phyloP scores from a whole-genome alignment of 2,329 filamentous ascomycete genomes.

The Verticillium longisporum region DNA sequence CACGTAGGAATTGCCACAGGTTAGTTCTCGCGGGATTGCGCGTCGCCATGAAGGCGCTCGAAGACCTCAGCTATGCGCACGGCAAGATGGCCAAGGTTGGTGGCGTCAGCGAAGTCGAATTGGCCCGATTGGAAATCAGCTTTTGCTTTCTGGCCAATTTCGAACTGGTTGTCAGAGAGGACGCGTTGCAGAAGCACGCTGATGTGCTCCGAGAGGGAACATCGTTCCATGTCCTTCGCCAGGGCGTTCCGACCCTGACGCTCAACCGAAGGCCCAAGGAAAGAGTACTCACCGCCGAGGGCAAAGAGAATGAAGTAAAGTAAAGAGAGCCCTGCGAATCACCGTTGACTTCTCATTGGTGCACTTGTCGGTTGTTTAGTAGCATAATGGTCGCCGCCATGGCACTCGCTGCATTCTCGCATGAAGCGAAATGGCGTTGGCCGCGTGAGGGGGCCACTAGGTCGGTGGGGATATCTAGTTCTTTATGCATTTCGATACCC shows the following conservation, averaged over 20 bases:
- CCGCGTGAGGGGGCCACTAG: background rate
- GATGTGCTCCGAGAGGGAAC: conserved; percentile 21
- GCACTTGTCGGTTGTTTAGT: background rate
- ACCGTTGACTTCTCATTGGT: background rate
- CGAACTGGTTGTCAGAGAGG: conserved; percentile 55
- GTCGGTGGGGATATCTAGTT: background rate
- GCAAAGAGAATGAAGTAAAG: conserved; percentile 3
- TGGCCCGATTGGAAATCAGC: conserved; percentile 80
- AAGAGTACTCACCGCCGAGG: background rate
- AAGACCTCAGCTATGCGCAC: conserved; percentile 85
- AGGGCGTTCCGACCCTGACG: conserved; percentile 18
- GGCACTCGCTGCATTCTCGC: background rate
- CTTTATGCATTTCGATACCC: conserved; percentile 6
- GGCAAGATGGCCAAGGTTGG: conserved; percentile 79
- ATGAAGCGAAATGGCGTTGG: background rate
- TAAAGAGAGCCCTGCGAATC: background rate
- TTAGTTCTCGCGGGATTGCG: conserved; percentile 76
- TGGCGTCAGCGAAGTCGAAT: conserved; percentile 74
- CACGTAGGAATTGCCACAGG: conserved; percentile 77
- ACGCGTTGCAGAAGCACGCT: conserved; percentile 24
- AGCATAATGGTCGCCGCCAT: background rate
- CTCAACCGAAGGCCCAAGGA: conserved; percentile 11
- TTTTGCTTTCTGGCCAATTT: conserved; percentile 86
- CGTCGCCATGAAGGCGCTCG: conserved; percentile 90
- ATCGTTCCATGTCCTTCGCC: conserved; percentile 5